A percentile compares a stretch with the other conserved stretches of the same genome.
These are phyloP conservation scores for Phytophthora crassamura DNA, from an alignment of 352 stramenopile genomes.

Conservation along the genomic window DNA sequence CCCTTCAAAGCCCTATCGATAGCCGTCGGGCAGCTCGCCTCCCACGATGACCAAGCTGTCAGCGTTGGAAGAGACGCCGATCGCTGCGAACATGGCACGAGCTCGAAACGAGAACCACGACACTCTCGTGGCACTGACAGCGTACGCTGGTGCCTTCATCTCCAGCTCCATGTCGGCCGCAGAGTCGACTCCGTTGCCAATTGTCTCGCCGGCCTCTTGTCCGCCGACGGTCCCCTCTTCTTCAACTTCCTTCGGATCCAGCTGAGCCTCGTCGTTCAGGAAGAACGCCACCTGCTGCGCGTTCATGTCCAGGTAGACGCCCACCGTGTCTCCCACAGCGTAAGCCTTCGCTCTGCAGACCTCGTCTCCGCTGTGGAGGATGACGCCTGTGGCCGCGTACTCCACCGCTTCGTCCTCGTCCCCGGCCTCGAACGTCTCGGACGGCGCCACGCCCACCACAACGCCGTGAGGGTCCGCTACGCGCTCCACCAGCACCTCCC, in stretches of 20 bases:
- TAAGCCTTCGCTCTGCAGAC: conserved; percentile 41
- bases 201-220: conserved; percentile 4
- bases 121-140: conserved; percentile 2
- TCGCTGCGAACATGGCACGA: conserved; percentile 42
- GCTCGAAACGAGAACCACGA: conserved; percentile 35
- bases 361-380: conserved; percentile 44
- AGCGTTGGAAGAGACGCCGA: conserved; percentile 34
- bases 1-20: conserved; percentile 35
- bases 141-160: conserved; percentile 26
- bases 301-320: conserved; percentile 60
- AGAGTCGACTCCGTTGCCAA: background rate
- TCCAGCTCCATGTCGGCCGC: conserved; percentile 12
- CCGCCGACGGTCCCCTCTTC: conserved; percentile 1
- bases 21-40: conserved; percentile 27
- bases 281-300: conserved; percentile 48
- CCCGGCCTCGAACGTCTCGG: conserved; percentile 36
- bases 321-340: conserved; percentile 45
- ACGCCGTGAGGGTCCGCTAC: conserved; percentile 32
- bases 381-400: conserved; percentile 46
- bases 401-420: conserved; percentile 34
- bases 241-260: background rate
- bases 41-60: conserved; percentile 48
- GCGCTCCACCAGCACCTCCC: conserved; percentile 48
- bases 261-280: conserved; percentile 46
- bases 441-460: conserved; percentile 43